Base-by-base conservation (phyloP, 1,284 basidiomycete species). In the Trichosporon coremiiforme region DNA sequence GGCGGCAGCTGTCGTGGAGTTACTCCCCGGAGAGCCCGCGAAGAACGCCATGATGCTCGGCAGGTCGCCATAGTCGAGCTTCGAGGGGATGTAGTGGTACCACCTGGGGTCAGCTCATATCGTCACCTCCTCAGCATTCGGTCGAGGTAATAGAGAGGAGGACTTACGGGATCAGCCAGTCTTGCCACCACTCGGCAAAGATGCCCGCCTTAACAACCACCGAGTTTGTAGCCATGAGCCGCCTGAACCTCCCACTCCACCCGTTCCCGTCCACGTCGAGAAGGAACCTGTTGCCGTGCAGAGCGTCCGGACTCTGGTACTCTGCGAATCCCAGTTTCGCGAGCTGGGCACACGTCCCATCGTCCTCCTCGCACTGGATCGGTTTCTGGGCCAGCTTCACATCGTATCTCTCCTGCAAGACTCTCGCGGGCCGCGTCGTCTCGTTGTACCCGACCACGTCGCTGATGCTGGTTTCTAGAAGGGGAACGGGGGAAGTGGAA, bases 151-250 rank as follows among this genome's bases (percentile, higher is more conserved):
- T n/a, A n/a, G 10, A 38, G 45, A 53, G 20, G n/a, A 15, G 45
- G 8, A 77, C 80, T 66, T 8, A 82, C 79, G 83, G 83, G 38
- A 84, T 77, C 20, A 84, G 75, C 70, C 83, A 80, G 8, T 81
- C 79, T 69, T 83, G 78, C 67, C 80, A 82, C 81, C 79, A 83
- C 70, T 82, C 81, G 6, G 79, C 79, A 70, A 83, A 83, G 62
- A 84, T 78, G 15, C 80, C 81, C n/a, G 80, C 76, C 69, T 86
- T 86, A 76, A 86, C 78, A 17, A 85, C 82, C 13, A 85, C 74
- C 12, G 82, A 82, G 66, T 84, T 85, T 38, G 83, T 85, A 38
- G 78, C 79, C 82, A 85, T 84, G 33, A 86, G 74, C 4, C 76
- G 70, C 8, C 78, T 70, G 73, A 83, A 82, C 25, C 80, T 77